Conservation (phyloP, 768 basidiomycete genomes). For the Sistotremastrum suecicum region DNA sequence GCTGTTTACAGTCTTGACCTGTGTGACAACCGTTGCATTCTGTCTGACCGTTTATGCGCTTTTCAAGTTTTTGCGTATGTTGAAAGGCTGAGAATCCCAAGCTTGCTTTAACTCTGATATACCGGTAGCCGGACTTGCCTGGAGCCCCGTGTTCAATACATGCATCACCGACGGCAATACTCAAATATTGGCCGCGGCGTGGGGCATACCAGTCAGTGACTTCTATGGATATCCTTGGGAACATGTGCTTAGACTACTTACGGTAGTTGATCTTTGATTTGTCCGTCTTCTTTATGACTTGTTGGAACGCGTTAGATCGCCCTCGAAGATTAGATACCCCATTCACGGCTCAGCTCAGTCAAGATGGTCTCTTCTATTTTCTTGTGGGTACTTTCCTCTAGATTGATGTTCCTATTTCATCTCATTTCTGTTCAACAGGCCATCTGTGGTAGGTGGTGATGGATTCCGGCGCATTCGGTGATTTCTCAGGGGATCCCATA, state of each 20-base stretch:
- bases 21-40: no score
- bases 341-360: neutral
- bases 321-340: neutral
- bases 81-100: no score
- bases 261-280: slow-evolving; percentile 1
- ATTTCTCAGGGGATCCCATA: neutral
- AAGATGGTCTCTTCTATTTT: slow-evolving; percentile 1
- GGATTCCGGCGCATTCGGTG: neutral
- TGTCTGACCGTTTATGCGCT: no score
- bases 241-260: neutral
- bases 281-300: neutral
- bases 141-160: neutral
- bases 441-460: neutral
- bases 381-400: neutral
- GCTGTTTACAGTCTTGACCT: no score
- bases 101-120: no score
- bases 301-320: slow-evolving; percentile 3
- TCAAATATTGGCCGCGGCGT: neutral
- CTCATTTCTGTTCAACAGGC: neutral
- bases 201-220: neutral
- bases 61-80: no score
- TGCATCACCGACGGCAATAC: neutral
- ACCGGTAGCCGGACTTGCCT: neutral
- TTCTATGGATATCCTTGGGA: no score
- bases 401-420: neutral